Base-by-base conservation (phyloP, 371 early-diverging fungal species). In the Apophysomyces sp. region DNA sequence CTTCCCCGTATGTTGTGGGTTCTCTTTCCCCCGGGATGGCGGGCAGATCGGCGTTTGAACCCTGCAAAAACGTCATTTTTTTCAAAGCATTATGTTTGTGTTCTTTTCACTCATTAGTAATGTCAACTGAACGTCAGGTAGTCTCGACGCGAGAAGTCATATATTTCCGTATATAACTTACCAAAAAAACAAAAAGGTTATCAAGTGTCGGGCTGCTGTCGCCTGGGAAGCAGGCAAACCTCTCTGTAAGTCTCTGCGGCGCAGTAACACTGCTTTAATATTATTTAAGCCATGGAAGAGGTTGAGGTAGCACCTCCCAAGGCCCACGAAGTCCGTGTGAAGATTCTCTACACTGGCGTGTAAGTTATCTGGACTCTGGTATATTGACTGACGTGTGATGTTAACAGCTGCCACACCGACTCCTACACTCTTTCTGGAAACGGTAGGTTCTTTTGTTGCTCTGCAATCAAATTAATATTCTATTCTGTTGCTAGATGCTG, bases 161-260 rank as follows among this genome's bases (percentile, higher is more conserved):
- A n/a, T n/a, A n/a, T n/a, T n/a, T n/a, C n/a, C n/a, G n/a, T n/a
- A n/a, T n/a, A n/a, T n/a, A n/a, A n/a, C n/a, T n/a, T n/a, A n/a
- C n/a, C n/a, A n/a, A n/a, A n/a, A 2, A 13, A 2, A 13, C 24
- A 24, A 6, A 12, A 28, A 80, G 80, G 79, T 91, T 70, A 97
- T 97, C 71, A 93, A 86, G 59, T 98, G 98, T 84, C 89, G 90
- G 67, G 98, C 98, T 63, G 98, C 98, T 29, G 83, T 98, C 53
- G 96, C 98, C 58, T 96, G 97, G 97, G 94, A 90, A 60, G 88
- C 98, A 57, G 86, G 84, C 57, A 88, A 94, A 77, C 96, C 96
- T 52, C 84, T 97, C 31, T 81, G 97, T 95, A 88, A 71, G 89
- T 80, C 21, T 21, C 24, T 3, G 11, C 5, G n/a, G n/a, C n/a